Conservation (phyloP, 2,329 filamentous ascomycete genomes). For the Aspergillus sp. region DNA sequence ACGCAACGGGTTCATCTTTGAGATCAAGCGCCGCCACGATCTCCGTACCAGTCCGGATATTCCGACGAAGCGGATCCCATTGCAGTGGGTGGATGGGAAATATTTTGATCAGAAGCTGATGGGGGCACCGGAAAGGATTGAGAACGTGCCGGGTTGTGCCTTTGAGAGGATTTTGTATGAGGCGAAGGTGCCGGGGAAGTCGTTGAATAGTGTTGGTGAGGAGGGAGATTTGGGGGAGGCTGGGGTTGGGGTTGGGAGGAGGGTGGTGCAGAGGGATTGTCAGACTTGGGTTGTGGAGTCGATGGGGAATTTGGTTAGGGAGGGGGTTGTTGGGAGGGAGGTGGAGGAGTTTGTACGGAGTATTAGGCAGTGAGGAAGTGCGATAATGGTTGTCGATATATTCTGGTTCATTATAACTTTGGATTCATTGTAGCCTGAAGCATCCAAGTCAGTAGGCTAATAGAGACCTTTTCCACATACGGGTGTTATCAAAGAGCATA, state of each 20-base stretch:
- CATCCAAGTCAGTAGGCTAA: too few relatives aligned
- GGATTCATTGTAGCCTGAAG: too few relatives aligned
- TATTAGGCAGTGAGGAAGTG: conserved; percentile 24
- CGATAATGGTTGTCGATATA: too few relatives aligned
- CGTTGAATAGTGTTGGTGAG: conserved; percentile 16
- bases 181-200: conserved; percentile 15
- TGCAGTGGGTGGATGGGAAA: conserved; percentile 34
- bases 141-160: conserved; percentile 24
- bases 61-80: conserved; percentile 27
- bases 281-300: conserved; percentile 43
- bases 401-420: too few relatives aligned
- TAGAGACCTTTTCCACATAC: too few relatives aligned
- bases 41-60: conserved; percentile 11
- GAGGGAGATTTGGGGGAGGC: background rate
- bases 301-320: conserved; percentile 30
- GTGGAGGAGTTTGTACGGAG: conserved; percentile 28
- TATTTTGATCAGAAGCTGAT: conserved; percentile 31
- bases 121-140: conserved; percentile 18
- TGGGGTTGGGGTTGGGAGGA: conserved; percentile 9
- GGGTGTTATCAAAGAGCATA: too few relatives aligned
- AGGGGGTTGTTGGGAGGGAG: conserved; percentile 27
- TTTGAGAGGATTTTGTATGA: conserved; percentile 30
- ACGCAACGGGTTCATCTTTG: conserved; percentile 31
- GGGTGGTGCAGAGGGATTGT: conserved; percentile 34
- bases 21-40: conserved; percentile 33